Base-by-base conservation (phyloP, 2,329 filamentous ascomycete species). In the Monosporascus sp. region DNA sequence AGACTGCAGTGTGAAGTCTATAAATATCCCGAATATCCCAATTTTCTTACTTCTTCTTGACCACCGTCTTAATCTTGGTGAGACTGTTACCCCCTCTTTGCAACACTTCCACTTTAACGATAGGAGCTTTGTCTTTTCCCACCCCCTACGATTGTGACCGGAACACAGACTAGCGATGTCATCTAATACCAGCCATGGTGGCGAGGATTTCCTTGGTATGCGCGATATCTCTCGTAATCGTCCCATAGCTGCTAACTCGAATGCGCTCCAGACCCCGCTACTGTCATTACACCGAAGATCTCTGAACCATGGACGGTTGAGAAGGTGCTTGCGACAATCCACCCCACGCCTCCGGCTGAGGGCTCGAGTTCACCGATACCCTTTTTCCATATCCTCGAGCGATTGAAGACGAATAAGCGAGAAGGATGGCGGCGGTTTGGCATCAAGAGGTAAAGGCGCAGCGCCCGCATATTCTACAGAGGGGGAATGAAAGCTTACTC, bases 401-500 rank as follows among this genome's bases (percentile, higher is more conserved):
- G 89, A 48, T 82, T 99, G 53, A 99, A 99, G 81, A 97, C 92
- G 7, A 96, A 89, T 56, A 95, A 96, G 72, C 88, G 94, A 55
- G 94, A 97, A 73, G 94, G 94, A 59, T 99, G 94, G 94, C 83
- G 89, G 52, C 84, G 94, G 38, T 97, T 97, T 68, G 85, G 84
- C 39, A 90, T 99, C 61, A 61, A 73, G 2, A 72, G 76, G 82
- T 84, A 67, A 44, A 14, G 31, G 31, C 11, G 11, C 11, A 35
- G 2, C 11, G 5, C 9, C 11, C 9, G 9, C 31, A 35, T 14
- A 35, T 14, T 1, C 31, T 5, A 35, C 31, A 14, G 11, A 14
- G 11, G 66, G 7, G 20, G 22, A 20, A 47, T 25, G 18, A 7
- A 22, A 48, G 49, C 37, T 47, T 17, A 37, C 43, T 6, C 7